These are phyloP conservation scores for Xanthoconium separans DNA, from an alignment of 1,284 basidiomycete species.

Conservation along the genomic window DNA sequence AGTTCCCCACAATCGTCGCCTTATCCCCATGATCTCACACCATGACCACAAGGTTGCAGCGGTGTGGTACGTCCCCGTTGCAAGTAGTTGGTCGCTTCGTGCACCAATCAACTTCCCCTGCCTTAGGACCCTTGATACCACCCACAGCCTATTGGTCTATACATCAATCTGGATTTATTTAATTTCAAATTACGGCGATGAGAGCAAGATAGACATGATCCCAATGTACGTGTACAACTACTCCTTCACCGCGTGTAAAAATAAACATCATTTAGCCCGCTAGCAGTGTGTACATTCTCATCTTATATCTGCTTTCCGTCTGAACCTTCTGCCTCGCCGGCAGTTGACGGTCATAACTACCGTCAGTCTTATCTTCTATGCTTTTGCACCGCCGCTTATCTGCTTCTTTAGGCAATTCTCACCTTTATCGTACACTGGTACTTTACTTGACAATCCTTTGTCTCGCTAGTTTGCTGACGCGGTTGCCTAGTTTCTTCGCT, in stretches of 20 bases:
- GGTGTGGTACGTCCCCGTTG: constrained; percentile 21
- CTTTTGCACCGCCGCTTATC: not conserved
- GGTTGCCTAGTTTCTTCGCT: constrained; percentile 25
- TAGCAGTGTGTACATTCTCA: constrained; percentile 38
- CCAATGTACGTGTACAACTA: constrained; percentile 18
- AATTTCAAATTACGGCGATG: constrained; percentile 29
- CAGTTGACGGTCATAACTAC: constrained; percentile 49
- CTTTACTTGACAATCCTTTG: constrained; percentile 11
- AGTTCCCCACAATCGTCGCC: constrained; percentile 14
- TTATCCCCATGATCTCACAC: not conserved
- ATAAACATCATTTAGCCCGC: constrained; percentile 30
- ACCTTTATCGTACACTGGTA: constrained; percentile 37
- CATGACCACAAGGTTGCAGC: constrained; percentile 22
- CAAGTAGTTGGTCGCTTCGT: not conserved
- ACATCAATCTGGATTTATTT: constrained; percentile 32
- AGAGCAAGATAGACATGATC: constrained; percentile 24
- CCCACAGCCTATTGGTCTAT: constrained; percentile 30
- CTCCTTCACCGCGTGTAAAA: not conserved
- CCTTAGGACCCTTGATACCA: constrained; percentile 25
- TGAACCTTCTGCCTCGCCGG: not conserved
- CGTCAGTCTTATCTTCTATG: constrained; percentile 26
- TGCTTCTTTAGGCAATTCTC: constrained; percentile 30
- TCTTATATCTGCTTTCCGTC: not conserved
- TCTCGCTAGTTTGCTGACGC: not conserved
- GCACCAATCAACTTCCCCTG: not conserved